Percentiles rank a stretch among this genome's conserved stretches.
Conservation (phyloP, 352 stramenopile genomes). For the Peronospora tabacina region DNA sequence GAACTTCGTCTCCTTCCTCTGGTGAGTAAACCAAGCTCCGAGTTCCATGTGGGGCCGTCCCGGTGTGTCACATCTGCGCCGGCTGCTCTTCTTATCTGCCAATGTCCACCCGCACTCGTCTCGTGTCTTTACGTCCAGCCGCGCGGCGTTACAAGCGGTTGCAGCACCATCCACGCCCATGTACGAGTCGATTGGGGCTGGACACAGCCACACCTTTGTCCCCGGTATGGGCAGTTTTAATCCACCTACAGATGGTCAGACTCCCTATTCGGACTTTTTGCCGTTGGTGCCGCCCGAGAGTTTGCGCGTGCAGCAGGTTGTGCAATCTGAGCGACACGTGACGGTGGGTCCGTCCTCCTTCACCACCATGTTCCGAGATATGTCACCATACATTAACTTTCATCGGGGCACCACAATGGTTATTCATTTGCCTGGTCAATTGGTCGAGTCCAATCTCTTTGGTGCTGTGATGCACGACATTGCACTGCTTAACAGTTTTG, state of each 20-base stretch:
- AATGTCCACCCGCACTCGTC: conserved; percentile 17
- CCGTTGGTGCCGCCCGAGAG: conserved; percentile 70
- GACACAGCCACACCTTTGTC: conserved; percentile 2
- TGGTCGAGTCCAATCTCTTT: conserved; percentile 90
- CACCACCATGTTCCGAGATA: conserved; percentile 91
- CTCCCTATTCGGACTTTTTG: conserved; percentile 48
- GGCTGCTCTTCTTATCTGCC: conserved; percentile 23
- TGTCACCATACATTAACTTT: conserved; percentile 97
- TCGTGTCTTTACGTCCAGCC: conserved; percentile 28
- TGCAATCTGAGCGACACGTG: conserved; percentile 6
- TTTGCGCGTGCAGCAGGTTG: conserved; percentile 48
- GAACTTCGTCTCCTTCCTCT: neutral
- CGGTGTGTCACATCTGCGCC: conserved; percentile 11
- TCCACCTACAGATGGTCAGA: conserved; percentile 11
- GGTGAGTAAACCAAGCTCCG: conserved; percentile 5
- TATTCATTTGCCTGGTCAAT: conserved; percentile 92
- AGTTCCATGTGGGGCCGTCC: conserved; percentile 23
- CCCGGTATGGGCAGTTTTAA: conserved; percentile 1
- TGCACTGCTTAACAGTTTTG: conserved; percentile 91
- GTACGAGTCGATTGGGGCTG: conserved; percentile 9
- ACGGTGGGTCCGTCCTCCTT: conserved; percentile 52
- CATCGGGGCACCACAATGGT: conserved; percentile 93
- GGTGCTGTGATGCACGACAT: conserved; percentile 93
- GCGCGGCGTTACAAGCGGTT: conserved; percentile 13
- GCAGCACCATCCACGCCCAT: conserved; percentile 9